Base-by-base conservation (phyloP, 169 alveolate species). In the Plasmodium knowlesi region DNA sequence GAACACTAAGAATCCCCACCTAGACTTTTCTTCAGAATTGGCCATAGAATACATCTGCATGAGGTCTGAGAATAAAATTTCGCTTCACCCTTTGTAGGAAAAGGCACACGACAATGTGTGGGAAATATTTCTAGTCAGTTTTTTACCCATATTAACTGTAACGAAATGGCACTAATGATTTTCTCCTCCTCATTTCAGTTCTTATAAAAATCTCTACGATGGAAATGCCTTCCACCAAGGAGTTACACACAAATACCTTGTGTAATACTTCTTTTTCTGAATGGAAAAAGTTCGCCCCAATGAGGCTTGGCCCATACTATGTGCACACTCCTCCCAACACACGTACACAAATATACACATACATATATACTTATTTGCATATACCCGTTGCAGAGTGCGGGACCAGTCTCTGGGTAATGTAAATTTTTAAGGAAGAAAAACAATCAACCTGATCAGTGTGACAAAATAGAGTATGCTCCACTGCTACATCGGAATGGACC, bases 161-260 rank as follows among this genome's bases (percentile, higher is more conserved):
- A 83, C 16, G 6, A 22, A 14, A 32, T 54, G 10, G 32, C 4
- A 10, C 39, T 28, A 39, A 43, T 39, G 70, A 16, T 74, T 86
- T 86, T 76, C 80, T n/a, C 67, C 67, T 53, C 46, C 74, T 76
- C 67, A 25, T 76, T 16, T 19, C 61, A 88, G 94, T 32, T 89
- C 94, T 37, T 83, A 89, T 25, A 89, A 80, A 43, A 54, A 54
- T 14, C 90, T 89, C 71, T 89, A 80, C 28, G 94, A 89, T 73
- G 94, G 94, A 78, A 79, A 54, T 8, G 34, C 22, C 76, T 89
- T 89, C 83, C 94, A 89, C 73, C 94, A 89, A 89, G 94, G 94
- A 57, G 94, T 89, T 70, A 89, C 94, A 41, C 90, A 78, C 54
- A 89, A 89, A 89, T 89, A 89, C 80, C 94, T 89, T 10, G 61